Conservation (phyloP, 1,139 yeast genomes). For the Debaryomyces coudertii region DNA sequence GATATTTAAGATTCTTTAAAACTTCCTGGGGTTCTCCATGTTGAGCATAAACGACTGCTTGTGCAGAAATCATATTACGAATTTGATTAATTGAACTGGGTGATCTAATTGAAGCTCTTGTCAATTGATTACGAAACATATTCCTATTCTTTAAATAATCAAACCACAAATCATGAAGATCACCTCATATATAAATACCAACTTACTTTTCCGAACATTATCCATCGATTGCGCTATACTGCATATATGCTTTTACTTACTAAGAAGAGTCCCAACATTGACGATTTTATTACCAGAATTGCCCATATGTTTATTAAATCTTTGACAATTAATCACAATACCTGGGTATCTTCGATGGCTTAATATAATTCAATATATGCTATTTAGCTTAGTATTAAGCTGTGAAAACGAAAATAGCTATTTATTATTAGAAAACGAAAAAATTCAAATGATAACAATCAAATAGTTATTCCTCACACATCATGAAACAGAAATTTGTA, state of each 20-base stretch:
- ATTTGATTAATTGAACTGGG: slow-evolving; percentile 15
- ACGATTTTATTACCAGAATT: no score
- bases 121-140: slow-evolving; percentile 4
- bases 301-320: no score
- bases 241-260: not conserved
- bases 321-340: no score
- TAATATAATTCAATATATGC: no score
- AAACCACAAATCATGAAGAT: not conserved
- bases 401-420: no score
- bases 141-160: not conserved
- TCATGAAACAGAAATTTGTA: no score
- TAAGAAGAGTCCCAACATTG: no score
- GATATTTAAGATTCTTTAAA: slow-evolving; percentile 53
- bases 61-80: slow-evolving; percentile 54
- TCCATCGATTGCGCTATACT: slow-evolving; percentile 1
- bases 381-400: no score
- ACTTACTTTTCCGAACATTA: not conserved
- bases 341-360: no score
- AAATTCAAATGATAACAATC: no score
- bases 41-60: slow-evolving; percentile 57
- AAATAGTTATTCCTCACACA: no score
- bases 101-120: slow-evolving; percentile 3
- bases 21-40: slow-evolving; percentile 67
- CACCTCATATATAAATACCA: not conserved
- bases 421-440: no score